Evolutionary conservation across 768 basidiomycete genomes (phyloP).

Genomic region (Hirschioporus abietinus): DNA sequence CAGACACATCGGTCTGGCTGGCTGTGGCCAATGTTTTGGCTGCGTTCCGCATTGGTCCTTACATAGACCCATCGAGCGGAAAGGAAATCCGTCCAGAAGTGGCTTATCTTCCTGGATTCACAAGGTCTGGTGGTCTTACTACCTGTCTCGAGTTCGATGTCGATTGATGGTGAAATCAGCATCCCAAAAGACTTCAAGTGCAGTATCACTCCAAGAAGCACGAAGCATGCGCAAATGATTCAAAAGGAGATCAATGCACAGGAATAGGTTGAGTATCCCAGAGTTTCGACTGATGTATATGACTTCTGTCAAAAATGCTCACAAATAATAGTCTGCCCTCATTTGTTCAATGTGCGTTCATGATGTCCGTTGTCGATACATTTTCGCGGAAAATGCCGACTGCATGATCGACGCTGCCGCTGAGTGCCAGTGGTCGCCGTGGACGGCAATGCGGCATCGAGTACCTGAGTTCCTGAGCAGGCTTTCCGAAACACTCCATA

Average conservation of each 20-base stretch:
- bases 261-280: neutral
- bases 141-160: neutral
- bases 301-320: no score
- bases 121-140: neutral
- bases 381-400: neutral
- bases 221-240: neutral
- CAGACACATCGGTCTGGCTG: conserved; percentile 11
- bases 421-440: no score
- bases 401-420: neutral
- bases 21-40: conserved; percentile 14
- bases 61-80: conserved; percentile 4
- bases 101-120: neutral
- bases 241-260: neutral
- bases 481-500: neutral
- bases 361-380: neutral
- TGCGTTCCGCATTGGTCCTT: conserved; percentile 9
- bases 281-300: no score
- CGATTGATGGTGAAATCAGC: neutral
- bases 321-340: no score
- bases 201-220: neutral
- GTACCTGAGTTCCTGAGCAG: neutral
- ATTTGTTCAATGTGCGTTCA: no score
- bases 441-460: no score
- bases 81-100: neutral
- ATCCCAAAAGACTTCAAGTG: neutral